Conservation (phyloP, 805 yeast species). For the Lachancea mirantina region DNA sequence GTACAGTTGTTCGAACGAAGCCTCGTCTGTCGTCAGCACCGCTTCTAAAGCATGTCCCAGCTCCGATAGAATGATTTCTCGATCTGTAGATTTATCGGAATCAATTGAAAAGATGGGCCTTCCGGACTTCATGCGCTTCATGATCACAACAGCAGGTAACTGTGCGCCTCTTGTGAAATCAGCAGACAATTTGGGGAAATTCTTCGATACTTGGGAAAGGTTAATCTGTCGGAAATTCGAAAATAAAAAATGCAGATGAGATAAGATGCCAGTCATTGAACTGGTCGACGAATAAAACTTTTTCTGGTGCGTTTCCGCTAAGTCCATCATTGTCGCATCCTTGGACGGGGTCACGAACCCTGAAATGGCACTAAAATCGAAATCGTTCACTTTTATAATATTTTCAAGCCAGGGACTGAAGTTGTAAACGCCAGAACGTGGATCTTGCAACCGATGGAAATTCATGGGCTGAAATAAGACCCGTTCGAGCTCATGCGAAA, state of each 20-base stretch:
- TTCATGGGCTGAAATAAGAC: conserved; percentile 71
- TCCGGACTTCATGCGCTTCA: conserved; percentile 41
- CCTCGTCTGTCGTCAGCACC: conserved; percentile 54
- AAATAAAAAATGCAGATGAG: conserved; percentile 67
- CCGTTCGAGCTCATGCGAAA: conserved; percentile 61
- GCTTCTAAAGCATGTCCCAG: conserved; percentile 78
- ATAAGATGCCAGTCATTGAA: conserved; percentile 70
- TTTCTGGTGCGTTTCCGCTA: conserved; percentile 34
- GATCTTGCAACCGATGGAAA: conserved; percentile 70
- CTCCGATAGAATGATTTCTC: conserved; percentile 59
- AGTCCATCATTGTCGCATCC: conserved; percentile 45
- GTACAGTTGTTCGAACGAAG: conserved; percentile 41
- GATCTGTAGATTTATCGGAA: conserved; percentile 58
- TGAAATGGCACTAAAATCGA: conserved; percentile 45
- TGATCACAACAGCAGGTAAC: conserved; percentile 50
- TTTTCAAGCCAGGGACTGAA: conserved; percentile 53
- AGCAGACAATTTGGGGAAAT: conserved; percentile 34
- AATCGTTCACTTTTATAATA: conserved; percentile 57
- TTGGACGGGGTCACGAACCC: conserved; percentile 60
- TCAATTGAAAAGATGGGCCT: conserved; percentile 54
- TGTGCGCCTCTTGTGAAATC: conserved; percentile 40
- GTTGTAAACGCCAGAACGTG: conserved; percentile 66
- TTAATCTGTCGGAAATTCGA: conserved; percentile 54
- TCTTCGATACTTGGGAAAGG: conserved; percentile 38
- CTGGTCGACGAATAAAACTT: conserved; percentile 75